These are phyloP conservation scores for Chrysanthemum lavandulifolium DNA, from an alignment of 129 eudicot genomes.

Conservation along the genomic window DNA sequence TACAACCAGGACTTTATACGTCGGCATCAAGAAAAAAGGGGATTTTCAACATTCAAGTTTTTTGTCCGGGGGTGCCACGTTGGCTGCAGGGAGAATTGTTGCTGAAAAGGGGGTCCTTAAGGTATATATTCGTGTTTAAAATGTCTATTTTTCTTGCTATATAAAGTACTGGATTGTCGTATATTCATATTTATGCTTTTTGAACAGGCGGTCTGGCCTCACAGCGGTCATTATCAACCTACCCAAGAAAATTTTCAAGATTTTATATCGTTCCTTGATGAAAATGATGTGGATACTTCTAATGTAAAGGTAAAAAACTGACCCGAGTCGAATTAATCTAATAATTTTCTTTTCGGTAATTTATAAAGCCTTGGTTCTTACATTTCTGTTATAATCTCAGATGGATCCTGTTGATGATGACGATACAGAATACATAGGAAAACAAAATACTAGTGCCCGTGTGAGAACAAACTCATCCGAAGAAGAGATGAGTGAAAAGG, in stretches of 20 bases:
- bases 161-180: background rate
- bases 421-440: constrained; percentile 43
- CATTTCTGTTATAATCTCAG: constrained; percentile 35
- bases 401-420: constrained; percentile 79
- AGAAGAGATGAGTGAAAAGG: constrained; percentile 29
- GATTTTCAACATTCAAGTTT: constrained; percentile 99
- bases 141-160: background rate
- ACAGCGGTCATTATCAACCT: constrained; percentile 94
- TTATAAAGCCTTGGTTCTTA: constrained; percentile 10
- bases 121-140: constrained; percentile 17
- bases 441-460: constrained; percentile 30
- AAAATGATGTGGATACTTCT: constrained; percentile 65
- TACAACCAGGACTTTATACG: constrained; percentile 74
- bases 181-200: background rate
- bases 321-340: background rate
- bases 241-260: constrained; percentile 83
- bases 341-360: background rate
- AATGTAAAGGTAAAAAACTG: constrained; percentile 61
- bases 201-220: constrained; percentile 90
- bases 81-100: constrained; percentile 87
- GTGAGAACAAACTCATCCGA: constrained; percentile 58
- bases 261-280: constrained; percentile 62
- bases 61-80: constrained; percentile 90
- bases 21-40: constrained; percentile 83
- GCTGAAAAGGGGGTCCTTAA: constrained; percentile 72